Base-by-base conservation (phyloP, 192 early-diverging fungal species). In the Mortierella hygrophila region DNA sequence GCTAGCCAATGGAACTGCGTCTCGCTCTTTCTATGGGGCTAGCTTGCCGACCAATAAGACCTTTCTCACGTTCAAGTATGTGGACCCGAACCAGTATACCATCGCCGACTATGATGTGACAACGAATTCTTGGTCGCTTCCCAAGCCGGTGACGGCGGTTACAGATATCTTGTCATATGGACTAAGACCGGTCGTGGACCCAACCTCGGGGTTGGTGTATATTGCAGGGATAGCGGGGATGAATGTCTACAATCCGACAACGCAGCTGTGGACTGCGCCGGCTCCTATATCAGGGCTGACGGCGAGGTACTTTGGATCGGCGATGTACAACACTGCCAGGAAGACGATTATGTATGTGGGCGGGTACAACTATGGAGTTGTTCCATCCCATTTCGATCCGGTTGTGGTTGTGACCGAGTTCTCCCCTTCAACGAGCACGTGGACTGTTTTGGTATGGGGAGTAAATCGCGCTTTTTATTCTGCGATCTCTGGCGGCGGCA, bases 331-430 rank as follows among this genome's bases (percentile, higher is more conserved):
- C 40, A n/a, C 74, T 23, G 55, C 74, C 0, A 63, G 74, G 46
- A 76, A 76, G 2, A 63, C 74, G 38, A 76, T 76, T 6, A 76
- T 76, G 74, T 60, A 76, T 63, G 74, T 76, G 11, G 26, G 52
- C 11, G 74, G 74, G 21, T 76, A 76, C 16, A 42, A 76, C 57
- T 76, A 76, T 65, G 74, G 57, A 63, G 40, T 76, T 57, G 26
- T 16, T 41, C 74, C 74, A 10, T 65, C 54, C 38, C 74, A 65
- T 38, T 76, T 76, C 40, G 74, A 76, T 37, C 52, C 74, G 42
- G 40, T 38, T 1, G 74, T 76, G 55, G 55, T 65, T 21, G 57
- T 76, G 4, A 63, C 55, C n/a, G 74, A 76, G 57, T 76, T 65
- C 55, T 15, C 40, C 7, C 54, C 55, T 32, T n/a, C 55, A n/a